Conservation (phyloP, 345 rosid genomes). For the Turnera subulata region DNA sequence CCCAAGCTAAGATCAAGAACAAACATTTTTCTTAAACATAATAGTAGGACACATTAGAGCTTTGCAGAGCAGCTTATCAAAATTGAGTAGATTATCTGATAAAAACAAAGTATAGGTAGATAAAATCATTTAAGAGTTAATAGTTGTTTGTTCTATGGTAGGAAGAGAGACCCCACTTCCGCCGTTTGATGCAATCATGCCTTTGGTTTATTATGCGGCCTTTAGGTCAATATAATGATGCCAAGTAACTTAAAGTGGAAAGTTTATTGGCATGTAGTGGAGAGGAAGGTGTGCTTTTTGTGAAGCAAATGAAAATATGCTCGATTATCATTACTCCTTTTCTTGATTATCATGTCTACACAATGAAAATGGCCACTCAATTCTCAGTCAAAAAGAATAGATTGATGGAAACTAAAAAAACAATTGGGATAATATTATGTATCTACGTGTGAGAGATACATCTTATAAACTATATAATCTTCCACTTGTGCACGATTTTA, state of each 20-base stretch:
- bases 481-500: neutral
- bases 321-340: neutral
- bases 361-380: too few relatives aligned
- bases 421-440: too few relatives aligned
- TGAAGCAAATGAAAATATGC: neutral
- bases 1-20: too few relatives aligned
- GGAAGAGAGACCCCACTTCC: conserved; percentile 46
- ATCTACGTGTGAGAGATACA: too few relatives aligned
- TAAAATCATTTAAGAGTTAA: conserved; percentile 13
- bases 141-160: conserved; percentile 25
- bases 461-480: too few relatives aligned
- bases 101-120: too few relatives aligned
- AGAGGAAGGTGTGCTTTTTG: conserved; percentile 17
- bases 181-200: conserved; percentile 53
- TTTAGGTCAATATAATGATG: conserved; percentile 39
- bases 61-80: conserved; percentile 27
- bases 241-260: conserved; percentile 2
- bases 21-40: too few relatives aligned
- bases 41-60: conserved; percentile 8
- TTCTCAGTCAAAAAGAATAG: too few relatives aligned
- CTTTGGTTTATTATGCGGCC: conserved; percentile 11
- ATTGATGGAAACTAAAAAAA: too few relatives aligned
- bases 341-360: neutral
- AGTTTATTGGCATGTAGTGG: conserved; percentile 39
- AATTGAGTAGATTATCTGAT: conserved; percentile 2